Evolutionary conservation across 2,329 filamentous ascomycete species (phyloP).

Genomic region (Paecilomyces dactylethromorphus): DNA sequence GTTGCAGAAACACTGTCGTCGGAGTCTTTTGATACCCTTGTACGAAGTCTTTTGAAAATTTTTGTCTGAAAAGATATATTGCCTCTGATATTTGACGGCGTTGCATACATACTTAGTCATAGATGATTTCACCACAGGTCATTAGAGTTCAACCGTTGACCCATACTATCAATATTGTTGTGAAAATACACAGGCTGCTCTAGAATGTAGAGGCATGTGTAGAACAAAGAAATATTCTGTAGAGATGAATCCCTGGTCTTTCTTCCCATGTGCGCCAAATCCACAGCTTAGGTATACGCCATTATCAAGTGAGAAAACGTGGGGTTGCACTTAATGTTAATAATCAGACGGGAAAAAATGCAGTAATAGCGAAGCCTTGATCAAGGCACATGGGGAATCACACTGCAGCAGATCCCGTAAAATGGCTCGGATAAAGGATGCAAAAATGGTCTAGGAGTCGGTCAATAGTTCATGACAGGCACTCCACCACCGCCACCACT

Average conservation of each 20-base stretch:
- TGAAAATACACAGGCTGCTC: no score
- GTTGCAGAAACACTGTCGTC: neutral
- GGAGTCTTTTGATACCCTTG: neutral
- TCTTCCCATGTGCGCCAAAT: neutral
- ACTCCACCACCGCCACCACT: conserved; percentile 18
- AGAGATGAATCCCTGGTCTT: neutral
- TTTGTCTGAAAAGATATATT: neutral
- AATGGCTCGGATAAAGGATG: neutral
- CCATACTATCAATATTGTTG: no score
- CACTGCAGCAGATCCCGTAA: neutral
- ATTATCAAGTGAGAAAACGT: neutral
- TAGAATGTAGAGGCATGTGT: neutral
- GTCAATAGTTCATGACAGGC: conserved; percentile 36
- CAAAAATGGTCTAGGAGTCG: neutral
- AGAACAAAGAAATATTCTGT: neutral
- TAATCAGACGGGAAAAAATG: neutral
- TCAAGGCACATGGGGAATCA: neutral
- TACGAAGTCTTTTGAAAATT: neutral
- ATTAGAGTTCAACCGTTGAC: no score
- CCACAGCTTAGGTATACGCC: neutral
- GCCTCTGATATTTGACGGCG: neutral
- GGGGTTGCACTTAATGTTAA: neutral
- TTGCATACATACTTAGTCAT: neutral
- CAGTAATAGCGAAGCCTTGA: neutral
- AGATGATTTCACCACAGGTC: no score